Evolutionary conservation across 1,284 basidiomycete genomes (phyloP).

Genomic region (Leccinum subrobustum): DNA sequence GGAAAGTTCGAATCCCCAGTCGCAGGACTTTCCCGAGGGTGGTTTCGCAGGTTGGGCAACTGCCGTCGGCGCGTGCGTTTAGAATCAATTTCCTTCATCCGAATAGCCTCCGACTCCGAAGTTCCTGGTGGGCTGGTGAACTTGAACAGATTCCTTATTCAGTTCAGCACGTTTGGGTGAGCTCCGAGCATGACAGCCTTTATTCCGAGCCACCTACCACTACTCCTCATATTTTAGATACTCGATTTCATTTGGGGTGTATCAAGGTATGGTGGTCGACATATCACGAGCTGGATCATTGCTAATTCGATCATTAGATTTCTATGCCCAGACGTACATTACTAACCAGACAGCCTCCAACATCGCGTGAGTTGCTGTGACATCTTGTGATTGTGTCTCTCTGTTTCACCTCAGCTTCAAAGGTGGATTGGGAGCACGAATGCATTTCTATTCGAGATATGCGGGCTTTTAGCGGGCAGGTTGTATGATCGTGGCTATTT

Average conservation of each 20-base stretch:
- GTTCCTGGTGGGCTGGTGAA: not conserved
- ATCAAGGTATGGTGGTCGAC: conserved; percentile 36
- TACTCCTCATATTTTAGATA: conserved; percentile 28
- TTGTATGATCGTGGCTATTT: conserved; percentile 39
- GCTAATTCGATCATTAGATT: conserved; percentile 25
- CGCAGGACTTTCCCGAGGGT: conserved; percentile 26
- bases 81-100: not conserved
- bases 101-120: not conserved
- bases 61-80: conserved; percentile 29
- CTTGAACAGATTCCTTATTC: conserved; percentile 29
- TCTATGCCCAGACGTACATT: conserved; percentile 37
- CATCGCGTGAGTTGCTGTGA: conserved; percentile 35
- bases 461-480: conserved; percentile 35
- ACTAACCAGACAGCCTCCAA: conserved; percentile 36
- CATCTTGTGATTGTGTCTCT: not conserved
- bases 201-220: not conserved
- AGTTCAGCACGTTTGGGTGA: conserved; percentile 42
- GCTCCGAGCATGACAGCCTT: not conserved
- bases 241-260: conserved; percentile 41
- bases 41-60: conserved; percentile 32
- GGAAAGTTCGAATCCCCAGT: not conserved
- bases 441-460: conserved; percentile 40
- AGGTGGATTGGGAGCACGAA: conserved; percentile 54
- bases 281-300: not conserved
- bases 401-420: not conserved